phyloP scores from a whole-genome alignment of 345 rosid genomes.

The Lagerstroemia speciosa region DNA sequence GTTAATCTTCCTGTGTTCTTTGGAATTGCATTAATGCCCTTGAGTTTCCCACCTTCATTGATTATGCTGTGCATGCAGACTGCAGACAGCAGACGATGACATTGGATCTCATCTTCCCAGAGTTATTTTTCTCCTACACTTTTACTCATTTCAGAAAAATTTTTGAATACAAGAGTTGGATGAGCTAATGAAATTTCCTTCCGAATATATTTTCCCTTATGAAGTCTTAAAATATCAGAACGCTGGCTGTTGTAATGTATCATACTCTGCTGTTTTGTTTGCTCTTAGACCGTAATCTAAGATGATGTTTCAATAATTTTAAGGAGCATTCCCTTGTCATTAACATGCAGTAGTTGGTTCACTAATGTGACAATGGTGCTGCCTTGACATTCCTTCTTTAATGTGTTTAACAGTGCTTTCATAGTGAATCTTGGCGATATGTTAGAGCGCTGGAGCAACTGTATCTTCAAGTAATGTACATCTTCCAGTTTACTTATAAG shows the following conservation, averaged over 20 bases:
- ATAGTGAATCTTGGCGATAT: slow-evolving; percentile 86
- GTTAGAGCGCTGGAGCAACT: slow-evolving; percentile 96
- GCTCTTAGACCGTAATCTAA: background rate
- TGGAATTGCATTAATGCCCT: background rate
- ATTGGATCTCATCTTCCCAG: too few relatives aligned
- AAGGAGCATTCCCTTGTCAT: background rate
- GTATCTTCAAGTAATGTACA: slow-evolving; percentile 61
- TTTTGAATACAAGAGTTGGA: background rate
- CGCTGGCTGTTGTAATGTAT: too few relatives aligned
- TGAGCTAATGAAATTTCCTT: background rate
- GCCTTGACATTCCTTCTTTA: background rate
- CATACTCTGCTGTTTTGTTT: too few relatives aligned
- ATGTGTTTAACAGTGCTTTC: slow-evolving; percentile 43
- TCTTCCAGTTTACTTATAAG: slow-evolving; percentile 4
- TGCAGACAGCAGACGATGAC: too few relatives aligned
- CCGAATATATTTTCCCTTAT: too few relatives aligned
- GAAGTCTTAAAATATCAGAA: too few relatives aligned
- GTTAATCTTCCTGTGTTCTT: background rate
- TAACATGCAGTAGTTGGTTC: background rate
- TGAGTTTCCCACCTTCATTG: too few relatives aligned
- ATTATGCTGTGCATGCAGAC: too few relatives aligned
- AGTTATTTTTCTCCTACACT: background rate
- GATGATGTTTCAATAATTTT: background rate
- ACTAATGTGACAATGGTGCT: background rate
- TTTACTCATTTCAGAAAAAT: background rate